Conservation (phyloP, 352 stramenopile species). For the Phytophthora foliorum region DNA sequence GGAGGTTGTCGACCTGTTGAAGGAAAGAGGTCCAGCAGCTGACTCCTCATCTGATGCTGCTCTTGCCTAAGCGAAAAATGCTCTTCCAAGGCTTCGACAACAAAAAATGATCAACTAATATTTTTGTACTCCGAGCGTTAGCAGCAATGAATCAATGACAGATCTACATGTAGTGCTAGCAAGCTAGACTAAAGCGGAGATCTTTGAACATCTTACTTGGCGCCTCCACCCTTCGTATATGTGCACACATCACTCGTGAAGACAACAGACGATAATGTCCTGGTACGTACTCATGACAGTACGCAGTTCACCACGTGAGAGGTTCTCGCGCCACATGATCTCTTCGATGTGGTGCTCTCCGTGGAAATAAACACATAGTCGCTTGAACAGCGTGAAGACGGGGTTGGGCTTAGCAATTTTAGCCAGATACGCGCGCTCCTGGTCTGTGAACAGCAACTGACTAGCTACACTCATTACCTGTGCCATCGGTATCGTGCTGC, state of each 20-base stretch:
- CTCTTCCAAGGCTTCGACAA: not conserved
- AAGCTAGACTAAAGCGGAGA: constrained; percentile 5
- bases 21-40: constrained; percentile 17
- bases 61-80: constrained; percentile 11
- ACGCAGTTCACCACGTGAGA: constrained; percentile 81
- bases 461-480: constrained; percentile 47
- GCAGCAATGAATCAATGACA: constrained; percentile 14
- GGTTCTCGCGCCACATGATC: constrained; percentile 92
- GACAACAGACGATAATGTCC: constrained; percentile 85
- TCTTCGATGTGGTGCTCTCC: constrained; percentile 89
- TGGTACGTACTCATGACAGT: constrained; percentile 88
- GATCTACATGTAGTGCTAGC: constrained; percentile 2
- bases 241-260: constrained; percentile 64
- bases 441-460: constrained; percentile 63
- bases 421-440: constrained; percentile 81
- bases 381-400: constrained; percentile 84
- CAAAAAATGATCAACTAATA: constrained; percentile 8
- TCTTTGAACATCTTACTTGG: not conserved
- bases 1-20: constrained; percentile 59
- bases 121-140: constrained; percentile 7
- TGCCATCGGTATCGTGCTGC: constrained; percentile 28
- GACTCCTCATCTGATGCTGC: constrained; percentile 20
- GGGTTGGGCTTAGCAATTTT: constrained; percentile 86
- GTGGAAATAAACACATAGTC: constrained; percentile 88
- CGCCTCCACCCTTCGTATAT: not conserved